Evolutionary conservation across 1,139 yeast genomes (phyloP).

Genomic region (Hemisphaericaspora xylanilytica): DNA sequence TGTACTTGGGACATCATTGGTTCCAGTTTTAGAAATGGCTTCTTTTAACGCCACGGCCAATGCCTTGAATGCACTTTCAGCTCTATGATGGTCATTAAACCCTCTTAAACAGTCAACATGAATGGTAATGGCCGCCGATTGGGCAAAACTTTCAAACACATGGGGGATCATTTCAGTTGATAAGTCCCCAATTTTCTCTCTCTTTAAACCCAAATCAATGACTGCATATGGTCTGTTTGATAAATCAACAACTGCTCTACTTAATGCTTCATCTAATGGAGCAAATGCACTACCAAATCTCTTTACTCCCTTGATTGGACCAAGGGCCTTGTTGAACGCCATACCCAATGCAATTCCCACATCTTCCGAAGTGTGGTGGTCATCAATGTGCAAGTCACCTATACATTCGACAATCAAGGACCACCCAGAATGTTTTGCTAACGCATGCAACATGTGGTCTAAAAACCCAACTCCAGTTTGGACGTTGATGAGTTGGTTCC

Average conservation of each 20-base stretch:
- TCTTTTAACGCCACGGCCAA: constrained; percentile 88
- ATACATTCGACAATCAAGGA: constrained; percentile 82
- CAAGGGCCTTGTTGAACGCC: constrained; percentile 87
- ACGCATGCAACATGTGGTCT: constrained; percentile 96
- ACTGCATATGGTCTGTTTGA: constrained; percentile 93
- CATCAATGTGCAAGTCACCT: constrained; percentile 95
- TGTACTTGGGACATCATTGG: constrained; percentile 90
- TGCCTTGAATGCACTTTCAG: constrained; percentile 95
- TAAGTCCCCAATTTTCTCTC: constrained; percentile 91
- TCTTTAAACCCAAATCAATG: constrained; percentile 79
- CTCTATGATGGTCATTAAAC: constrained; percentile 91
- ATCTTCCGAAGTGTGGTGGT: constrained; percentile 96
- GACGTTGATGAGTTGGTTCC: constrained; percentile 70
- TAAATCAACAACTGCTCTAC: constrained; percentile 91
- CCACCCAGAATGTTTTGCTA: constrained; percentile 98
- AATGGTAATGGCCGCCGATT: constrained; percentile 82
- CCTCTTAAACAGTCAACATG: constrained; percentile 96
- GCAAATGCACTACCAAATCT: constrained; percentile 95
- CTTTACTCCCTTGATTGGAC: constrained; percentile 85
- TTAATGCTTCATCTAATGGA: constrained; percentile 92
- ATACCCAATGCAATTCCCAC: constrained; percentile 88
- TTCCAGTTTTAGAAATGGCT: constrained; percentile 80
- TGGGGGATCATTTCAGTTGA: constrained; percentile 97
- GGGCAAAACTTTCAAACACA: constrained; percentile 90
- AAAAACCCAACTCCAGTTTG: constrained; percentile 93